phyloP scores from a whole-genome alignment of 2,329 filamentous ascomycete species.

The Trichoderma asperellum region DNA sequence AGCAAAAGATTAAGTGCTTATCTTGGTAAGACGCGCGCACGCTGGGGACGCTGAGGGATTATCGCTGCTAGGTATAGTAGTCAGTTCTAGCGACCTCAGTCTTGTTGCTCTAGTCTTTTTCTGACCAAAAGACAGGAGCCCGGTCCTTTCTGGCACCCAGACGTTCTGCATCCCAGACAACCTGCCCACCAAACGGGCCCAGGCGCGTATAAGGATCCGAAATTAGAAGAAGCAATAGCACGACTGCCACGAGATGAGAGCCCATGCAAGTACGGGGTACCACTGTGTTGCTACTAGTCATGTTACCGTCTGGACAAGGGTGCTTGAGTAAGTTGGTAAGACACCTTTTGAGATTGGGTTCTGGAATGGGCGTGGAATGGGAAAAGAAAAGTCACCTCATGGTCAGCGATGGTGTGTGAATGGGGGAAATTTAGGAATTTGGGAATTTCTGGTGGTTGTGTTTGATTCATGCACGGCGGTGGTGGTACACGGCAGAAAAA shows the following conservation, averaged over 20 bases:
- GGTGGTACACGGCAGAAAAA: neutral
- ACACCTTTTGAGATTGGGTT: constrained; percentile 6
- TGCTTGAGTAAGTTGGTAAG: constrained; percentile 5
- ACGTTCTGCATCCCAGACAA: neutral
- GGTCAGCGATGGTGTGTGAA: neutral
- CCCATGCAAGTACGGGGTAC: constrained; percentile 27
- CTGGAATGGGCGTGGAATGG: neutral
- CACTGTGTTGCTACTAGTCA: constrained; percentile 8
- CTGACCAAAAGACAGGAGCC: too few relatives aligned
- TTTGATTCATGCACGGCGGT: neutral
- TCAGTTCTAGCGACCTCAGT: too few relatives aligned
- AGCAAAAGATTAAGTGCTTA: constrained; percentile 17
- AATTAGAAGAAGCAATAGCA: constrained; percentile 25
- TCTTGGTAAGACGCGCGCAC: neutral
- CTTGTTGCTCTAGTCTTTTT: neutral
- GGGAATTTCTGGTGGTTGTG: neutral
- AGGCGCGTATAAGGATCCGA: constrained; percentile 18
- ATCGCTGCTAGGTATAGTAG: neutral
- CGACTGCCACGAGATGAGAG: constrained; percentile 26
- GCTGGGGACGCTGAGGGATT: constrained; percentile 2
- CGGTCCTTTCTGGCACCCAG: neutral
- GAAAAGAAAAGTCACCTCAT: neutral
- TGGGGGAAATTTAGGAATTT: neutral
- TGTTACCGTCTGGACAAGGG: constrained; percentile 7
- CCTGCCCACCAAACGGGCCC: neutral